Evolutionary conservation across 2,329 filamentous ascomycete species (phyloP).

Genomic region (Fusarium sp.): DNA sequence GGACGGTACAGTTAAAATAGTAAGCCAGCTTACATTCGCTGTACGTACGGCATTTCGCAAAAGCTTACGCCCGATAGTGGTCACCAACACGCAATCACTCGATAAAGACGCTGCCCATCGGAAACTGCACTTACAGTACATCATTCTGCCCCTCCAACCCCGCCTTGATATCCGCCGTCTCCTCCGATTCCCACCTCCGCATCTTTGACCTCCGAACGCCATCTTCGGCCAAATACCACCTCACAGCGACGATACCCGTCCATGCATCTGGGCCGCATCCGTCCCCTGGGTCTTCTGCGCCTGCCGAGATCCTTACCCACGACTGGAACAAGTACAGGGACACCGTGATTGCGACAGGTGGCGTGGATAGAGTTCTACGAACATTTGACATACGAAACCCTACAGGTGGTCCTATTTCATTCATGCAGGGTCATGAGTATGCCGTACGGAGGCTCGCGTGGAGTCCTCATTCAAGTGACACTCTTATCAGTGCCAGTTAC

Average conservation of each 20-base stretch:
- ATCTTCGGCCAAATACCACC: slow-evolving; percentile 86
- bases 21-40: slow-evolving; percentile 46
- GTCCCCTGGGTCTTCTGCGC: slow-evolving; percentile 60
- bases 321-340: slow-evolving; percentile 99
- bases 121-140: slow-evolving; percentile 94
- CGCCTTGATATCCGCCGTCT: slow-evolving; percentile 86
- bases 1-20: slow-evolving; percentile 95
- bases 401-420: slow-evolving; percentile 75
- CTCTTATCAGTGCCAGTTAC: slow-evolving; percentile 90
- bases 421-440: slow-evolving; percentile 90
- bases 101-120: slow-evolving; percentile 87
- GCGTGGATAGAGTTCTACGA: slow-evolving; percentile 87
- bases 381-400: slow-evolving; percentile 92
- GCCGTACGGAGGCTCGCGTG: slow-evolving; percentile 88
- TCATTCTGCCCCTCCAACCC: slow-evolving; percentile 91
- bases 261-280: slow-evolving; percentile 73
- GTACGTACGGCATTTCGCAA: no score
- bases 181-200: slow-evolving; percentile 88
- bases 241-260: slow-evolving; percentile 85
- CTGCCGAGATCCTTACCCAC: slow-evolving; percentile 89
- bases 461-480: slow-evolving; percentile 93
- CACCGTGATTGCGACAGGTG: slow-evolving; percentile 85
- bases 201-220: slow-evolving; percentile 94
- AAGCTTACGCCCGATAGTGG: slow-evolving; percentile 69
- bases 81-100: slow-evolving; percentile 81